Percentiles rank a stretch among this genome's conserved stretches.
Evolutionary conservation across 2,329 filamentous ascomycete species (phyloP).

Genomic region (Clonostachys rosea): DNA sequence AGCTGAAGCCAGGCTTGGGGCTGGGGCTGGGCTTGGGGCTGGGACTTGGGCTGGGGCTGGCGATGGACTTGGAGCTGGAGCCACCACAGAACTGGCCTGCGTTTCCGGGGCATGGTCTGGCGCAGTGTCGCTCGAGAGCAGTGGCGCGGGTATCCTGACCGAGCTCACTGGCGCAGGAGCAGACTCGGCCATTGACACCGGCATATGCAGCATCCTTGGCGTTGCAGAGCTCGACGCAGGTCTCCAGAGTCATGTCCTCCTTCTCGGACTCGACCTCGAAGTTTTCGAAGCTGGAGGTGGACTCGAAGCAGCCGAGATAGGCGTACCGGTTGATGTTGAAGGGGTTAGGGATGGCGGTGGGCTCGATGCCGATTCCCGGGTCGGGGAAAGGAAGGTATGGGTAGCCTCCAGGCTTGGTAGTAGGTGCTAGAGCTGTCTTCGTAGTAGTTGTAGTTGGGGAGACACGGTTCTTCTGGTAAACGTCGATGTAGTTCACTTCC

Average conservation of each 20-base stretch:
- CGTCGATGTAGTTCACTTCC: slow-evolving; percentile 52
- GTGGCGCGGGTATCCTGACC: slow-evolving; percentile 24
- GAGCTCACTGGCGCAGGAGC: slow-evolving; percentile 39
- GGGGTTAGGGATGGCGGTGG: slow-evolving; percentile 18
- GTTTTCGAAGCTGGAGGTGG: slow-evolving; percentile 22
- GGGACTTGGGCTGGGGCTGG: too few relatives aligned
- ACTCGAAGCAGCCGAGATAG: slow-evolving; percentile 36
- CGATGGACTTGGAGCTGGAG: slow-evolving; percentile 5
- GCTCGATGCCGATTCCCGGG: slow-evolving; percentile 2
- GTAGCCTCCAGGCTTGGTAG: not conserved
- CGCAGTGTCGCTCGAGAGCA: slow-evolving; percentile 21
- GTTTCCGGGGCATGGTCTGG: slow-evolving; percentile 35
- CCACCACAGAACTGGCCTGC: slow-evolving; percentile 34
- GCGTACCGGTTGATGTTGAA: slow-evolving; percentile 21
- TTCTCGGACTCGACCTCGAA: slow-evolving; percentile 22
- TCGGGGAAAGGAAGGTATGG: not conserved
- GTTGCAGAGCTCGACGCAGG: slow-evolving; percentile 29
- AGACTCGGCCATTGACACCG: slow-evolving; percentile 31
- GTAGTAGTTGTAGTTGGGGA: not conserved
- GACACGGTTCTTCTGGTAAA: slow-evolving; percentile 21
- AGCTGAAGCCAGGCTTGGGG: too few relatives aligned
- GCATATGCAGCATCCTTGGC: slow-evolving; percentile 22
- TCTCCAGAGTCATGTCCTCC: slow-evolving; percentile 29
- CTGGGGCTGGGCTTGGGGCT: too few relatives aligned
- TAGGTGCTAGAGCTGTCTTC: slow-evolving; percentile 2